A percentile compares a stretch with the other conserved stretches of the same genome.
phyloP scores from a whole-genome alignment of 768 basidiomycete genomes.

The Piloderma croceum region DNA sequence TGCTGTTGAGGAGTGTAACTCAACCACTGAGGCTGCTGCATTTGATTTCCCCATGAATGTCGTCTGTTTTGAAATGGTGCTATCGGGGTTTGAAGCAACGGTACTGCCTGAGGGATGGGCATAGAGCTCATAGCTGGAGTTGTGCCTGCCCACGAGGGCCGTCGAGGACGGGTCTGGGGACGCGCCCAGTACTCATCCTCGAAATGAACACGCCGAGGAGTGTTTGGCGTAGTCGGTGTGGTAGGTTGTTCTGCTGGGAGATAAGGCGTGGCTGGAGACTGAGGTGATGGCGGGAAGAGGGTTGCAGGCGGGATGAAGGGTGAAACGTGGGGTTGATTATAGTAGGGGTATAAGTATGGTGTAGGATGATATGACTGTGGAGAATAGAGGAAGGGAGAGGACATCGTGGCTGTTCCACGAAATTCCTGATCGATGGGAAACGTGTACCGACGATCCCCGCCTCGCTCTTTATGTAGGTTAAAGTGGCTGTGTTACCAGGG shows the following conservation, averaged over 20 bases:
- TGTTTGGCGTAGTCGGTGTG: conserved; percentile 19
- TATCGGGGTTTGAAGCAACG: too few relatives aligned
- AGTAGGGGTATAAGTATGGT: conserved; percentile 27
- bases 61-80: too few relatives aligned
- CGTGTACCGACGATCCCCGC: too few relatives aligned
- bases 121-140: conserved; percentile 13
- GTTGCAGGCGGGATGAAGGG: conserved; percentile 40
- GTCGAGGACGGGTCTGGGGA: conserved; percentile 27
- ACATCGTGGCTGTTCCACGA: conserved; percentile 26
- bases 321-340: conserved; percentile 29
- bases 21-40: too few relatives aligned
- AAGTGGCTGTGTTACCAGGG: too few relatives aligned
- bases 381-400: conserved; percentile 39
- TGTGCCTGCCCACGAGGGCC: conserved; percentile 40
- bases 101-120: too few relatives aligned
- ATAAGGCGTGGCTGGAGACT: conserved; percentile 22
- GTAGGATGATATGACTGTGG: conserved; percentile 34
- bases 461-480: too few relatives aligned
- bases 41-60: too few relatives aligned
- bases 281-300: conserved; percentile 35
- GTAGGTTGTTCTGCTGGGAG: conserved; percentile 14
- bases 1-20: too few relatives aligned
- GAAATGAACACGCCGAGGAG: conserved; percentile 20
- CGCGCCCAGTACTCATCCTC: conserved; percentile 18
- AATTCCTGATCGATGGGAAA: too few relatives aligned